Conservation (phyloP, 202 grass and related monocot species). For the Musa balbisiana region DNA sequence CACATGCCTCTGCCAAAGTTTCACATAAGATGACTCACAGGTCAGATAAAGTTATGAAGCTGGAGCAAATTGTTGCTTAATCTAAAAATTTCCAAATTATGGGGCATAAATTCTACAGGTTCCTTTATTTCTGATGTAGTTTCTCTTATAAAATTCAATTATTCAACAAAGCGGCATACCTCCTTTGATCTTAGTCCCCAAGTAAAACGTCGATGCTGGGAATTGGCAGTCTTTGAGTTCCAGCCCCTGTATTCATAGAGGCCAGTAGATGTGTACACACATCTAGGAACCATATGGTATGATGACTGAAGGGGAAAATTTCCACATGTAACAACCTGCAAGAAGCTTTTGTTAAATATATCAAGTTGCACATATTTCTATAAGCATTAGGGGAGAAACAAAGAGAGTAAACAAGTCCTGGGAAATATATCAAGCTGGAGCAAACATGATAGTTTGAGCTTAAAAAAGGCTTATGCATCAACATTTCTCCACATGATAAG, state of each 20-base stretch:
- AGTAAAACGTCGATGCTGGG: conserved; percentile 4
- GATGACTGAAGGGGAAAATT: conserved; percentile 8
- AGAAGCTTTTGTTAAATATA: background rate
- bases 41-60: background rate
- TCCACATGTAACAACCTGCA: conserved; percentile 13
- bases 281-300: conserved; percentile 10
- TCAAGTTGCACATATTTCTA: background rate
- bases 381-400: background rate
- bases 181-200: conserved; percentile 7
- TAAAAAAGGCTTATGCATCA: no score
- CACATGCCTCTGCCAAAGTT: conserved; percentile 3
- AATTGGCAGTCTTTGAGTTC: conserved; percentile 11
- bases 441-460: no score
- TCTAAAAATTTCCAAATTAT: no score
- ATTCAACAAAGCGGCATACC: background rate
- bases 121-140: no score
- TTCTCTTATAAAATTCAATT: no score
- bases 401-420: background rate
- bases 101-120: no score
- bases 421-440: no score
- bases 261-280: conserved; percentile 7
- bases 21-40: background rate
- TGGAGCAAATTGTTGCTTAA: no score
- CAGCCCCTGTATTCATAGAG: conserved; percentile 9
- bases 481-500: no score